Conservation (phyloP, 148 eudicot genomes). For the Rhododendron griersonianum region DNA sequence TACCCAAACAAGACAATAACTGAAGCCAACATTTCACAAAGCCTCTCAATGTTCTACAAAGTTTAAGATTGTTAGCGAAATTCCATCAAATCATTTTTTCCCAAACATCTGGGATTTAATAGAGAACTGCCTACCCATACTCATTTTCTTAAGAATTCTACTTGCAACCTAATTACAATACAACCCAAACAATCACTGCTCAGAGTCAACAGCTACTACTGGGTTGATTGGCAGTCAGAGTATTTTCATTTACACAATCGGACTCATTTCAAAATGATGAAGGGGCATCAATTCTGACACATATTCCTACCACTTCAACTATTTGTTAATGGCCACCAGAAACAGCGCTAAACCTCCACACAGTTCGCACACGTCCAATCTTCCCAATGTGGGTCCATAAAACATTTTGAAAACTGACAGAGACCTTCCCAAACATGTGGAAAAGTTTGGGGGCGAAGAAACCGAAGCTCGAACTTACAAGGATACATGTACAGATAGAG, state of each 20-base stretch:
- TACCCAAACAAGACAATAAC: background rate
- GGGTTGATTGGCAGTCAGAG: too few species aligned
- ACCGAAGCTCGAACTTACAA: background rate
- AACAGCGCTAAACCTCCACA: background rate
- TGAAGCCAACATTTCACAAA: background rate
- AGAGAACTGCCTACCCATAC: background rate
- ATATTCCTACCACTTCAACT: background rate
- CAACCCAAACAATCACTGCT: background rate
- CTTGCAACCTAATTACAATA: background rate
- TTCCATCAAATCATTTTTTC: background rate
- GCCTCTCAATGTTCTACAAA: background rate
- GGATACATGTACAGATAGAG: background rate
- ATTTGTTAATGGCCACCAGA: background rate
- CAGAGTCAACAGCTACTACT: background rate
- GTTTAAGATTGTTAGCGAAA: background rate
- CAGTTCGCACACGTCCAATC: background rate
- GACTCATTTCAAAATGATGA: background rate
- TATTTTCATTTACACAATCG: background rate
- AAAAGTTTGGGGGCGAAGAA: background rate
- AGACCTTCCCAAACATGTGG: background rate
- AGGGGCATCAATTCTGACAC: background rate
- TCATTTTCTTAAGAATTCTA: background rate
- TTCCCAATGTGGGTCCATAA: background rate
- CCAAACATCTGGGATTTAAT: background rate
- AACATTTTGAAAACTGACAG: background rate